Percentiles rank a stretch among this genome's conserved stretches.
These are phyloP conservation scores for Coprinopsis sp. DNA, from an alignment of 768 basidiomycete species.

Conservation along the genomic window DNA sequence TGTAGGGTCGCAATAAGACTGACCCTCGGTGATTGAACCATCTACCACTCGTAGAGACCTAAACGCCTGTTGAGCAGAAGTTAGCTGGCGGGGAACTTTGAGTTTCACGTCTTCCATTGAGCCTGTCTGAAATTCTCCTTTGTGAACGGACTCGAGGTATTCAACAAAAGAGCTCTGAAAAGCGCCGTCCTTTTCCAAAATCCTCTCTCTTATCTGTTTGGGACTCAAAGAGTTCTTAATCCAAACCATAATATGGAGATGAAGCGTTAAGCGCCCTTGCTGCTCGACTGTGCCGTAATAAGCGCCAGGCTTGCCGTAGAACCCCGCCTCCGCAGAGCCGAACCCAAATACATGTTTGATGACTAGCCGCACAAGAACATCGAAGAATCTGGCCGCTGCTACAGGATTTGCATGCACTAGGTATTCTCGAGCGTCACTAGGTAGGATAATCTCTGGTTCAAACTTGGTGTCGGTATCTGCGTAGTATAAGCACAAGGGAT, in stretches of 20 bases:
- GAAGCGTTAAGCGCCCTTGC: constrained; percentile 32
- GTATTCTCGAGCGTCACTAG: too few relatives aligned
- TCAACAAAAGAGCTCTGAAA: constrained; percentile 24
- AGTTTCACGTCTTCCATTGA: constrained; percentile 13
- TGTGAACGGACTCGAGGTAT: constrained; percentile 28
- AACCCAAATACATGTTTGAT: constrained; percentile 26
- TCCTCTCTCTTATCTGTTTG: constrained; percentile 24
- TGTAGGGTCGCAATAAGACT: too few relatives aligned
- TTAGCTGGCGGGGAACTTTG: not conserved
- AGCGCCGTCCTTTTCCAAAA: constrained; percentile 17
- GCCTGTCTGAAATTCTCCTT: constrained; percentile 27
- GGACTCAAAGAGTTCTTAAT: constrained; percentile 22
- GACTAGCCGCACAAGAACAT: constrained; percentile 25
- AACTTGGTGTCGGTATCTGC: constrained; percentile 18
- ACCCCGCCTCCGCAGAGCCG: constrained; percentile 14
- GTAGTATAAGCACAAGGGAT: constrained; percentile 32
- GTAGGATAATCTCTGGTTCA: too few relatives aligned
- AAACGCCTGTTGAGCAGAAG: constrained; percentile 9
- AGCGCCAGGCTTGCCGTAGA: constrained; percentile 24
- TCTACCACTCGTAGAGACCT: constrained; percentile 15
- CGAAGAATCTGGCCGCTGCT: constrained; percentile 28
- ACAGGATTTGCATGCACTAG: too few relatives aligned
- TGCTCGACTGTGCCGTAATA: constrained; percentile 39
- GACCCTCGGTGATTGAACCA: too few relatives aligned
- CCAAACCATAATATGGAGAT: constrained; percentile 34